Evolutionary conservation across 1,139 yeast genomes (phyloP), one percentile per base, ranked within the genome.

Genomic region (Debaryomyces udenii): DNA sequence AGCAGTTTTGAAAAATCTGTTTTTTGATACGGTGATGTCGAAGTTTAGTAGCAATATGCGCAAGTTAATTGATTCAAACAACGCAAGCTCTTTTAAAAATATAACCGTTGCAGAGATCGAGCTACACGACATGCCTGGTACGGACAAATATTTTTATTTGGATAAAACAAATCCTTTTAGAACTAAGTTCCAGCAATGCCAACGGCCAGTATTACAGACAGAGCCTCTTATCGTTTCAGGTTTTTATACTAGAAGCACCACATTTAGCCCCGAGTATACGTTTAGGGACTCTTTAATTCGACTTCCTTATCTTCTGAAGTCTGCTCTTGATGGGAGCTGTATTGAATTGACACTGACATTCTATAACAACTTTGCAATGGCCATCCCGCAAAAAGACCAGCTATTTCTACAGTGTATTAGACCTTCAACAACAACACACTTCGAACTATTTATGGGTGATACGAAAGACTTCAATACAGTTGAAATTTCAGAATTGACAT

Each of bases 231-330:
- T 55, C 51, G 48, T 48, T 47, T 59, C 74, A 2, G 53, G 61
- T 27, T 65, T 68, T 47, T 73, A 73, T 44, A 49, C 54, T 3
- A 67, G 70, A 68, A 56, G 57, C 31, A 55, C 59, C 26, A 51
- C 76, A 2, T 79, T 76, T 47, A 64, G 62, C 28, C 56, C 76
- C 1, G 81, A 79, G 47, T 41, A 53, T 31, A 46, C 53, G 9
- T 77, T 59, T 52, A 38, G 41, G 6, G 41, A 53, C 2, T 64
- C 76, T 1, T 57, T 79, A 11, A 49, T 58, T 1, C 57, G 62
- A 40, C 83, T 83, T 1, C 14, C 29, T 3, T 59, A 72, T 45
- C 45, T 66, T 16, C 41, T 47, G 10, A 35, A 45, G n/a, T 48
- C 57, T 3, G 34, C 49, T 3, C 45, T 57, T 17, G 63, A 61